Base-by-base conservation (phyloP, 2,329 filamentous ascomycete species). In the Immersiporthe knoxdaviesiana region DNA sequence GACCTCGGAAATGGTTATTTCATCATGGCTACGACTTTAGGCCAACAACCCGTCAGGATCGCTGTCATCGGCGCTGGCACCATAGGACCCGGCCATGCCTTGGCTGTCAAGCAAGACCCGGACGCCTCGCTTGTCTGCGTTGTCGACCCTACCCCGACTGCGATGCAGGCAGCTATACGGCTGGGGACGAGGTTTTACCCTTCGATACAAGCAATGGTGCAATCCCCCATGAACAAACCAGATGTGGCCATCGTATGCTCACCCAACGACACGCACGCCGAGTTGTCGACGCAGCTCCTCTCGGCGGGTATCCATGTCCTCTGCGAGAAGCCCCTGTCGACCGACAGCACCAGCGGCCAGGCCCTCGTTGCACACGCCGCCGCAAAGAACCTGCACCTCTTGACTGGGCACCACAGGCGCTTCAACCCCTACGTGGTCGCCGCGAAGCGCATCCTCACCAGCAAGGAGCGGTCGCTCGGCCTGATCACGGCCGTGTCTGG, bases 201-300 rank as follows among this genome's bases (percentile, higher is more conserved):
- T 0, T 75, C 82, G 4, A 76, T 88, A 2, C 64, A 79, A 2
- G 77, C 78, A 0, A 79, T 88, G 71, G 73, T 88, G 0, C 72
- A 75, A 6, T 80, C 79, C 0, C 3, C 37, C 18, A 39, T 72
- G 8, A 56, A 76, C 58, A 79, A 77, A n/a, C 84, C 85, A 14
- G 81, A 86, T 63, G 86, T 83, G 47, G 86, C 86, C 30, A 84
- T 89, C 54, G 81, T 89, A 63, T 87, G 86, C 79, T 89, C 87
- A 0, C 87, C 87, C 2, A 89, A 88, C 72, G 81, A 85, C 72
- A 88, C 85, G 0, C 87, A 89, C 69, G 85, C 87, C 5, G 63
- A 82, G 0, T 70, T 88, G 1, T 78, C 84, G 2, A 81, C 79
- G n/a, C 79, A 84, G 52, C 78, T 89, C 1, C 78, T 87, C 1